Base-by-base conservation (phyloP, 208 protist genomes). In the Leptomonas seymouri region DNA sequence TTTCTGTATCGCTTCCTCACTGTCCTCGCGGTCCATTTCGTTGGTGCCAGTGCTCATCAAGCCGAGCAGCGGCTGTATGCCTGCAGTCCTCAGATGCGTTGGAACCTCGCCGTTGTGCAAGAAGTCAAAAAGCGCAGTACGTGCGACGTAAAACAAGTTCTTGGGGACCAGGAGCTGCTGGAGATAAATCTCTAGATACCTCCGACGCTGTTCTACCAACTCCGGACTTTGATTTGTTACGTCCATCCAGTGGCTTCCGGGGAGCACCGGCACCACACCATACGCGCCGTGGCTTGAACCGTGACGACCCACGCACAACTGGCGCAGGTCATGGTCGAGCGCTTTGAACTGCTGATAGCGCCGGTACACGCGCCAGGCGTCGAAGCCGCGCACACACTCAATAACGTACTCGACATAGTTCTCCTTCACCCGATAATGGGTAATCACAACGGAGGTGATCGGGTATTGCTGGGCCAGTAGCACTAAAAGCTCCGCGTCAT, bases 171-270 rank as follows among this genome's bases (percentile, higher is more conserved):
- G 76, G 3, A 97, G 77, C 69, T 97, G 92, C 63, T 87, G 83
- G 11, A 97, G 76, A 58, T 95, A 97, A 39, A 94, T 90, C 51
- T 97, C 87, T 3, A 97, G 67, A 51, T 84, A 90, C 7, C 84
- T 64, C 21, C 87, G 86, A 2, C 92, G 83, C 65, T 81, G 81
- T 48, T 94, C 87, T 18, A 97, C 89, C 27, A 93, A 78, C 48
- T 93, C 84, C 5, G 82, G 66, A 18, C 82, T 92, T 41, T 95
- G 89, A 58, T 97, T 97, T 28, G 92, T 97, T 36, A 95, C 87
- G 50, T 93, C 87, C 66, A 88, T 88, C 90, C 89, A 95, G 69
- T 92, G 86, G 31, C 85, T 94, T 28, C 85, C 81, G 2, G 87
- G 66, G 5, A 97, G 88, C 18, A 92, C 80, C 14, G 92, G 92